These are phyloP conservation scores for Basidiobolus meristosporus DNA, from an alignment of 371 early-diverging fungal genomes.

Conservation along the genomic window DNA sequence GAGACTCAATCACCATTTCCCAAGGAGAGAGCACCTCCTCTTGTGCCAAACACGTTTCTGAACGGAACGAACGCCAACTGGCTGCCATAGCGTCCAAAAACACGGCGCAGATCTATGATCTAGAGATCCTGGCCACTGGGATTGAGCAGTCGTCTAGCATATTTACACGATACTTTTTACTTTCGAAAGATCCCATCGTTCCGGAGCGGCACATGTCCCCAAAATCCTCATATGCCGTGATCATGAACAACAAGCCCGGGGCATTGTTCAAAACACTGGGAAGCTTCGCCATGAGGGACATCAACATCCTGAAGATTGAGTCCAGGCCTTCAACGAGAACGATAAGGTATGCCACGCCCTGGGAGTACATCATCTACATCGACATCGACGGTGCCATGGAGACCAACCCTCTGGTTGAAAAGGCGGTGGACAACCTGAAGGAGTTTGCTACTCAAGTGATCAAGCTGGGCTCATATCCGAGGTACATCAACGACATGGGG, in stretches of 20 bases:
- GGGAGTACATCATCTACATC: constrained; percentile 3
- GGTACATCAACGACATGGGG: no score
- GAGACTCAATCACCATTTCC: no score
- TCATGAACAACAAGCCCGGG: constrained; percentile 1
- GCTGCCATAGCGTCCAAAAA: no score
- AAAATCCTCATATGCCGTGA: constrained; percentile 1
- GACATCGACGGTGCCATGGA: constrained; percentile 3
- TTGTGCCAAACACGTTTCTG: no score
- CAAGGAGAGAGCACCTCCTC: no score
- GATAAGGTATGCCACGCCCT: not conserved
- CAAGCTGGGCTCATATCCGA: constrained; percentile 2
- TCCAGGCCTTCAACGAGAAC: constrained; percentile 1
- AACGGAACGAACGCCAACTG: no score
- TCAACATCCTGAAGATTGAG: constrained; percentile 3
- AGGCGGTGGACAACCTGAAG: constrained; percentile 1
- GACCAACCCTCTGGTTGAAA: not conserved
- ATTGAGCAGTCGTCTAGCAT: no score
- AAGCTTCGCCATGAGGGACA: constrained; percentile 1
- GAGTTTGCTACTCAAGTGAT: constrained; percentile 1
- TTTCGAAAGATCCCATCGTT: not conserved
- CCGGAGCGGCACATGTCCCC: constrained; percentile 2
- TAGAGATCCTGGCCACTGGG: no score
- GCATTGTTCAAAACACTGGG: not conserved
- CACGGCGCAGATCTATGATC: no score
- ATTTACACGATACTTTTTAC: not conserved